Evolutionary conservation across 495 filamentous ascomycete species (phyloP).

Genomic region (Tetracladium setigerum): DNA sequence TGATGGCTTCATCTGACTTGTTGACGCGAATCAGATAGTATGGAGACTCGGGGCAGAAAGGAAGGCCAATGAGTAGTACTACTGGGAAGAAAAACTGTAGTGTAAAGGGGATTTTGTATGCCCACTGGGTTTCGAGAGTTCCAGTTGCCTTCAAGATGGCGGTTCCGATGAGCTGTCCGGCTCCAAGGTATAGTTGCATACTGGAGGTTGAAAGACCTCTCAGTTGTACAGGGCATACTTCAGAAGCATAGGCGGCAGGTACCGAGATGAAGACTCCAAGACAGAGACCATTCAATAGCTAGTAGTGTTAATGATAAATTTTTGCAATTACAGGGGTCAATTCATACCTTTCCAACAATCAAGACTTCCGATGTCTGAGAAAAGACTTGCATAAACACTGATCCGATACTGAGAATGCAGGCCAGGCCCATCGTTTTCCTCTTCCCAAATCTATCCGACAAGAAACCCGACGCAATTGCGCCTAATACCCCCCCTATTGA

Average conservation of each 20-base stretch:
- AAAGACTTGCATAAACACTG: constrained; percentile 53
- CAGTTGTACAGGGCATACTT: constrained; percentile 55
- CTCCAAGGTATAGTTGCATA: constrained; percentile 62
- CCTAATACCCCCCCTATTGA: constrained; percentile 11
- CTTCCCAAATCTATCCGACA: constrained; percentile 7
- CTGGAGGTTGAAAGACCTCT: constrained; percentile 54
- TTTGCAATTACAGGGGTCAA: neutral
- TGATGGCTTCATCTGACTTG: neutral
- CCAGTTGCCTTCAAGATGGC: constrained; percentile 6
- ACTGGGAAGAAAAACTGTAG: constrained; percentile 66
- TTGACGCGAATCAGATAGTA: constrained; percentile 1
- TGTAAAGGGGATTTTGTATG: constrained; percentile 13
- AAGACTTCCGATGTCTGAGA: constrained; percentile 51
- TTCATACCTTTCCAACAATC: constrained; percentile 35
- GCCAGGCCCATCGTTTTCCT: constrained; percentile 1
- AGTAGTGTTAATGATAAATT: neutral
- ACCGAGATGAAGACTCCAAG: constrained; percentile 8
- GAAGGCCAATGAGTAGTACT: constrained; percentile 42
- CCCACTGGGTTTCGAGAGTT: constrained; percentile 41
- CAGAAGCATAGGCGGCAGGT: constrained; percentile 28
- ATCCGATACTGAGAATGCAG: constrained; percentile 18
- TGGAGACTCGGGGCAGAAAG: constrained; percentile 59
- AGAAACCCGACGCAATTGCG: constrained; percentile 7
- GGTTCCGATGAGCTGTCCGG: constrained; percentile 51
- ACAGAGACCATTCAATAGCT: constrained; percentile 18